Percentiles rank a stretch among this genome's conserved stretches.
Evolutionary conservation across 169 alveolate species (phyloP).

Genomic region (Babesia caballi): DNA sequence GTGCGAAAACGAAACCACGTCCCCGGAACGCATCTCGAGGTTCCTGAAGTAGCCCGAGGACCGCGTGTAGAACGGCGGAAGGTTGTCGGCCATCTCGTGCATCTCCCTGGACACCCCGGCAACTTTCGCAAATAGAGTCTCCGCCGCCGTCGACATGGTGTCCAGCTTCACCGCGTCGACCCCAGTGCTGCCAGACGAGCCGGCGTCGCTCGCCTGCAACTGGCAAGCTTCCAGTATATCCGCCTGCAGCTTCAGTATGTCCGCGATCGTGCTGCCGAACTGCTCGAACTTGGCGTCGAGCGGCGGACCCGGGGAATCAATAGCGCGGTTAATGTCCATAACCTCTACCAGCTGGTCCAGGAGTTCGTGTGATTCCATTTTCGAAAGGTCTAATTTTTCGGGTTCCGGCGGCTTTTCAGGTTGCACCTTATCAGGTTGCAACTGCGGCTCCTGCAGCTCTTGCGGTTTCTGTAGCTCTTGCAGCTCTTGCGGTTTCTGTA

Average conservation of each 20-base stretch:
- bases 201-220: not conserved
- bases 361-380: not conserved
- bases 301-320: not conserved
- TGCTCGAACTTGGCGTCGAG: constrained; percentile 7
- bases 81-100: constrained; percentile 30
- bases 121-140: constrained; percentile 25
- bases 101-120: constrained; percentile 31
- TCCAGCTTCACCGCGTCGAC: constrained; percentile 24
- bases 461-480: too few species aligned
- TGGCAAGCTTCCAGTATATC: constrained; percentile 14
- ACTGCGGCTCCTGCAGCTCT: too few species aligned
- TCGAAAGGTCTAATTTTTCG: not conserved
- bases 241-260: constrained; percentile 1
- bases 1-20: constrained; percentile 37
- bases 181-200: not conserved
- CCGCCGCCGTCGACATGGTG: constrained; percentile 17
- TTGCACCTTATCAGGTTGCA: too few species aligned
- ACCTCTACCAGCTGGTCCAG: not conserved
- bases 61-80: constrained; percentile 60
- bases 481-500: too few species aligned
- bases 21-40: constrained; percentile 3
- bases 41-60: constrained; percentile 27
- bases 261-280: constrained; percentile 25
- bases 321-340: not conserved
- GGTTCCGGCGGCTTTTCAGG: not conserved